Conservation (phyloP, 768 basidiomycete species). For the Tylopilus intermedius region DNA sequence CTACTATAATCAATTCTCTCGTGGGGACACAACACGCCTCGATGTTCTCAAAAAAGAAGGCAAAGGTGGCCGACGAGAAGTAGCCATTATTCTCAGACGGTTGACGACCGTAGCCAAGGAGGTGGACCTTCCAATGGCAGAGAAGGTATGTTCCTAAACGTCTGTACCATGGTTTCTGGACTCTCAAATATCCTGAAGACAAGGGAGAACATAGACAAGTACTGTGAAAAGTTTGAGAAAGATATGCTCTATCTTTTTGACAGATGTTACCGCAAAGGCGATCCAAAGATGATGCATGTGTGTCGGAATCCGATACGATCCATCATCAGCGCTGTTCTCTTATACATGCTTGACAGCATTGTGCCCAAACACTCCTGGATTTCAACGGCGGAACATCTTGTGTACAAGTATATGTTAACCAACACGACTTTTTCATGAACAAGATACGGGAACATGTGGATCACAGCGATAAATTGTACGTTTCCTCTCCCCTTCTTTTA, state of each 20-base stretch:
- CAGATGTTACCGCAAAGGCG: slow-evolving; percentile 90
- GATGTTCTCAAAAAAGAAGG: slow-evolving; percentile 84
- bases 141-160: slow-evolving; percentile 50
- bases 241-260: slow-evolving; percentile 97
- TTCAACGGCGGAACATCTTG: slow-evolving; percentile 98
- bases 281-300: slow-evolving; percentile 99
- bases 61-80: slow-evolving; percentile 79
- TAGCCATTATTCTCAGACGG: slow-evolving; percentile 81
- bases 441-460: slow-evolving; percentile 65
- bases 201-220: slow-evolving; percentile 88
- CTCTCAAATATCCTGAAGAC: slow-evolving; percentile 46
- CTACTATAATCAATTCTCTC: slow-evolving; percentile 89
- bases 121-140: slow-evolving; percentile 80
- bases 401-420: slow-evolving; percentile 97
- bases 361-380: slow-evolving; percentile 91
- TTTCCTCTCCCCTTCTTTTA: slow-evolving; percentile 16
- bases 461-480: slow-evolving; percentile 55
- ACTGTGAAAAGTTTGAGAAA: slow-evolving; percentile 98
- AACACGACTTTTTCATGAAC: slow-evolving; percentile 99
- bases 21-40: slow-evolving; percentile 68
- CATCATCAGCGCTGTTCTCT: slow-evolving; percentile 7
- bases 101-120: slow-evolving; percentile 88
- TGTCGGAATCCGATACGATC: slow-evolving; percentile 26
- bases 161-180: background rate
- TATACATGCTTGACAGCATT: slow-evolving; percentile 60